Conservation (phyloP, 257 asterid genomes). For the Jasminum sambac region DNA sequence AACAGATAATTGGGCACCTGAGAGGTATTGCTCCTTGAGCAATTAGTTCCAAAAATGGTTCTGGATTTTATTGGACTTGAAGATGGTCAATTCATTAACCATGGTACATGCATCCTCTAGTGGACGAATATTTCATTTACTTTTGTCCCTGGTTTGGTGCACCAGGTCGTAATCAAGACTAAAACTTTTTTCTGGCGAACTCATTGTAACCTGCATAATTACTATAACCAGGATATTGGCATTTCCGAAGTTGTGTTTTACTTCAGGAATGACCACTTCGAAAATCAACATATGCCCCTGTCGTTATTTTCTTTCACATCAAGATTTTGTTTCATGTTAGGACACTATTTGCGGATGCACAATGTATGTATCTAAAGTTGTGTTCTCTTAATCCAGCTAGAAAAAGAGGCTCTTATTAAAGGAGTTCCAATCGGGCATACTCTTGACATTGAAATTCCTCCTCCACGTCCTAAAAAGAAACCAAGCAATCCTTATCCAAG, state of each 20-base stretch:
- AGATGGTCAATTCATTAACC: not conserved
- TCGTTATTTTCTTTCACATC: not conserved
- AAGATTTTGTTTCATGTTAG: not conserved
- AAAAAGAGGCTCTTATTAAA: conserved; percentile 81
- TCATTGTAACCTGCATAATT: not conserved
- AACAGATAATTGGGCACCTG: not conserved
- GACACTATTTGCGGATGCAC: not conserved
- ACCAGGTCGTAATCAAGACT: not conserved
- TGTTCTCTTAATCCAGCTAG: conserved; percentile 52
- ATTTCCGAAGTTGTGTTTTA: not conserved
- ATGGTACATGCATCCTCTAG: not conserved
- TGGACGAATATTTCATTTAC: not conserved
- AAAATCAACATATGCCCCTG: not conserved
- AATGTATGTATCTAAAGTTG: not conserved
- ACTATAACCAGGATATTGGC: not conserved
- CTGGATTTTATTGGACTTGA: not conserved
- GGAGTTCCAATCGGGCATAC: conserved; percentile 77
- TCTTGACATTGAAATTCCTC: conserved; percentile 94
- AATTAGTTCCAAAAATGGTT: not conserved
- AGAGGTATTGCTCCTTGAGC: not conserved
- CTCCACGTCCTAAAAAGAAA: conserved; percentile 97
- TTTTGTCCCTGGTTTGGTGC: not conserved
- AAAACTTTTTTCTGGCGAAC: not conserved
- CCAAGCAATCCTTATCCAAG: conserved; percentile 95
- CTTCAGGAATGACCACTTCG: not conserved